Conservation (phyloP, 306 rosid species). For the Vigna trinervia region DNA sequence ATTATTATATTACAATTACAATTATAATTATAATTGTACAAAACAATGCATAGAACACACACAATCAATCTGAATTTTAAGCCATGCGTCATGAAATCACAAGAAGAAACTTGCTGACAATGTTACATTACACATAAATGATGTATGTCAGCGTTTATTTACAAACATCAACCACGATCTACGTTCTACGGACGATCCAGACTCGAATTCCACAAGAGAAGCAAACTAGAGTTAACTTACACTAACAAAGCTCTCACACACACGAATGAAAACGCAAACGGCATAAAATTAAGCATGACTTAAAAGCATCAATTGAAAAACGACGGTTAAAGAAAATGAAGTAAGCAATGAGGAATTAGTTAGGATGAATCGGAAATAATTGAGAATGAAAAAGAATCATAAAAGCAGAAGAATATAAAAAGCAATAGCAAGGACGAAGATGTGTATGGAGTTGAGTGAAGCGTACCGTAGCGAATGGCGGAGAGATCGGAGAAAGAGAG, state of each 20-base stretch:
- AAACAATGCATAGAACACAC: neutral
- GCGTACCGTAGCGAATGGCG: constrained; percentile 12
- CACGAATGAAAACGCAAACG: neutral
- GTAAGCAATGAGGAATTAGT: neutral
- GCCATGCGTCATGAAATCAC: neutral
- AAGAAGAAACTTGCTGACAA: neutral
- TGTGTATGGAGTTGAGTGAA: neutral
- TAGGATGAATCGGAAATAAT: neutral
- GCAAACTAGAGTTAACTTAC: neutral
- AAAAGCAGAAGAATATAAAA: neutral
- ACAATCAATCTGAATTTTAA: neutral
- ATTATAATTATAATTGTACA: neutral
- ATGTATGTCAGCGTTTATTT: neutral
- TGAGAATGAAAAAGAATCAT: neutral
- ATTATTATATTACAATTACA: no score
- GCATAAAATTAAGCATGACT: neutral
- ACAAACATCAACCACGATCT: neutral
- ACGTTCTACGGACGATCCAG: neutral
- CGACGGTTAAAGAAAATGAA: neutral
- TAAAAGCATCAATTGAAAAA: neutral
- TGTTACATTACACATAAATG: neutral
- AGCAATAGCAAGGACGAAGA: neutral
- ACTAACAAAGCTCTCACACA: neutral
- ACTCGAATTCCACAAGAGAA: constrained; percentile 1
- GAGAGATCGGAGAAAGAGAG: constrained; percentile 8